A percentile compares a stretch with the other conserved stretches of the same genome.
These are phyloP conservation scores for Candida endomychidarum DNA, from an alignment of 805 yeast species.

Conservation along the genomic window DNA sequence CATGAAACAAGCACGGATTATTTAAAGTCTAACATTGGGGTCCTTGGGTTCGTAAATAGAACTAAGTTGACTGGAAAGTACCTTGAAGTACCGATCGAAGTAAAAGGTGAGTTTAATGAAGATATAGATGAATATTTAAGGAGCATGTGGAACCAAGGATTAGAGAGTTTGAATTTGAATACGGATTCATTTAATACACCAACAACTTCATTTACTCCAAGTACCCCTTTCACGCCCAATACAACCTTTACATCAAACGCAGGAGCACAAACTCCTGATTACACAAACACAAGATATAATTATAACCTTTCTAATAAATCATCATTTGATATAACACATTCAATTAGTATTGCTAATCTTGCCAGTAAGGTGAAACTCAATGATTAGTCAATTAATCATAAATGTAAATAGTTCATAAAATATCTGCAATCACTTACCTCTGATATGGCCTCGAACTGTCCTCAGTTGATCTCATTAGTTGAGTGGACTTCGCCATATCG, in stretches of 20 bases:
- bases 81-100: neutral
- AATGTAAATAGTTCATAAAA: constrained; percentile 2
- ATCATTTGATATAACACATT: constrained; percentile 12
- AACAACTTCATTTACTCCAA: neutral
- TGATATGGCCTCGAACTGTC: too few relatives aligned
- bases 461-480: neutral
- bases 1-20: constrained; percentile 3
- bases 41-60: constrained; percentile 29
- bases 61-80: constrained; percentile 1
- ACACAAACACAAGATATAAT: neutral
- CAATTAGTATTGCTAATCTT: constrained; percentile 11
- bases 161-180: constrained; percentile 2
- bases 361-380: constrained; percentile 12
- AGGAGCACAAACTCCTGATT: neutral
- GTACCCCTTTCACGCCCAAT: neutral
- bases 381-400: neutral
- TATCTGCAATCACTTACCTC: too few relatives aligned
- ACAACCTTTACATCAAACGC: neutral
- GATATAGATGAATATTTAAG: constrained; percentile 10
- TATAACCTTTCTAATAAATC: constrained; percentile 8
- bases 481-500: neutral
- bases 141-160: constrained; percentile 14
- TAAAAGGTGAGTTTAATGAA: constrained; percentile 1
- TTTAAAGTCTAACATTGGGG: constrained; percentile 22
- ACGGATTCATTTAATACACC: constrained; percentile 1